phyloP scores from a whole-genome alignment of 169 alveolate genomes.

The Plasmodium knowlesi region DNA sequence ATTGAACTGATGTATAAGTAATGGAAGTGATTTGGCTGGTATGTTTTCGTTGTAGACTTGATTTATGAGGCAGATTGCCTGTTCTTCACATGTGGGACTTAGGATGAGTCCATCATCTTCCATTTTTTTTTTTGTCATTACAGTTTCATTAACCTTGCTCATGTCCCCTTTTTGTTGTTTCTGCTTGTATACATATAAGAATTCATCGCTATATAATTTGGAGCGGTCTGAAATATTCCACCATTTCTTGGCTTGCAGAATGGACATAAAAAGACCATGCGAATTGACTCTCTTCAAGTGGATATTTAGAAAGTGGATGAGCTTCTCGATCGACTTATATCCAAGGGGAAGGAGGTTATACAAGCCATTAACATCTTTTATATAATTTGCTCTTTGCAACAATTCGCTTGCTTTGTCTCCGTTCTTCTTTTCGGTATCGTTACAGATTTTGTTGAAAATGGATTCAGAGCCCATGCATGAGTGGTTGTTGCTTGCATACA shows the following conservation, averaged over 20 bases:
- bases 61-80: slow-evolving; percentile 17
- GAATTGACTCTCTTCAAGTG: slow-evolving; percentile 41
- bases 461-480: slow-evolving; percentile 37
- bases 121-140: slow-evolving; percentile 4
- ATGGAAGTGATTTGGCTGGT: slow-evolving; percentile 29
- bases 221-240: slow-evolving; percentile 64
- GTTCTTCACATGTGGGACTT: slow-evolving; percentile 72
- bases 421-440: slow-evolving; percentile 20
- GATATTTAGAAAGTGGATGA: slow-evolving; percentile 8
- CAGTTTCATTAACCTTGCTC: neutral
- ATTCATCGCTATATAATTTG: slow-evolving; percentile 56
- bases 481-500: neutral
- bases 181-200: slow-evolving; percentile 59
- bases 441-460: slow-evolving; percentile 39
- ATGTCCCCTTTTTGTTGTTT: slow-evolving; percentile 19
- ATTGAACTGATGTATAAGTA: slow-evolving; percentile 51
- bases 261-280: slow-evolving; percentile 25
- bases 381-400: slow-evolving; percentile 42
- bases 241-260: slow-evolving; percentile 54
- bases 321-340: slow-evolving; percentile 25
- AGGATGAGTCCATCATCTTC: slow-evolving; percentile 64
- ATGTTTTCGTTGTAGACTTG: slow-evolving; percentile 41
- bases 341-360: slow-evolving; percentile 56
- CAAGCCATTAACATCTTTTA: slow-evolving; percentile 40
- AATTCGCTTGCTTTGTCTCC: slow-evolving; percentile 70